Evolutionary conservation across 2,329 filamentous ascomycete species (phyloP), one percentile per base, ranked within the genome.

Genomic region (Diaporthe longicolla): DNA sequence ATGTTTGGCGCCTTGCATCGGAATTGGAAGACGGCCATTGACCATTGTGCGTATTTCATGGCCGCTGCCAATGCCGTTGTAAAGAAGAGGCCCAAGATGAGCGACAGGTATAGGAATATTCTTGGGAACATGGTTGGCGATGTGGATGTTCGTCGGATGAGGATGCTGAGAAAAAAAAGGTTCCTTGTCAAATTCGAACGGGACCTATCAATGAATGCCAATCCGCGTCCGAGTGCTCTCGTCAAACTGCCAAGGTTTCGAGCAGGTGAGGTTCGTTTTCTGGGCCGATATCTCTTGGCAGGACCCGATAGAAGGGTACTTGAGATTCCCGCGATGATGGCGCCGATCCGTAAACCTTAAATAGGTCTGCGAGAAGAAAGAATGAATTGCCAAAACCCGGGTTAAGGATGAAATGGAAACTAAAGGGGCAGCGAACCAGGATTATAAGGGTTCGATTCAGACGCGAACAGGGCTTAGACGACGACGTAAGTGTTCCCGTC

Each of bases 21-120:
- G 68, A 63, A 75, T 32, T 71, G 61, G 57, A 48, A 75, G 3
- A 73, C 68, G n/a, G 71, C 74, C 13, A 75, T 8, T 24, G 37
- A 69, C 72, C 74, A 75, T 11, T 69, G 69, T 35, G 74, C 68
- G 26, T 63, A 57, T 50, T 68, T 43, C 21, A 69, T 7, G 9
- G 68, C 68, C 24, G 59, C 45, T 24, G 71, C 61, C 35, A 71
- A 4, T 6, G 68, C 61, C 8, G 59, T 21, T 17, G 54, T 26
- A 7, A 63, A 29, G 7, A 72, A 32, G 5, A 52, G 50, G 59
- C 52, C 24, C 29, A 73, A 48, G 10, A 69, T n/a, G 26, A 74
- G 59, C 35, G 32, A 37, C 2, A 71, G 37, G 6, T n/a, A 52
- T 13, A 74, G 15, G 9, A 48, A 48, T 21, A 40, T 43, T 4